Base-by-base conservation (phyloP, 2,329 filamentous ascomycete species). In the Epicoccum sorghinum region DNA sequence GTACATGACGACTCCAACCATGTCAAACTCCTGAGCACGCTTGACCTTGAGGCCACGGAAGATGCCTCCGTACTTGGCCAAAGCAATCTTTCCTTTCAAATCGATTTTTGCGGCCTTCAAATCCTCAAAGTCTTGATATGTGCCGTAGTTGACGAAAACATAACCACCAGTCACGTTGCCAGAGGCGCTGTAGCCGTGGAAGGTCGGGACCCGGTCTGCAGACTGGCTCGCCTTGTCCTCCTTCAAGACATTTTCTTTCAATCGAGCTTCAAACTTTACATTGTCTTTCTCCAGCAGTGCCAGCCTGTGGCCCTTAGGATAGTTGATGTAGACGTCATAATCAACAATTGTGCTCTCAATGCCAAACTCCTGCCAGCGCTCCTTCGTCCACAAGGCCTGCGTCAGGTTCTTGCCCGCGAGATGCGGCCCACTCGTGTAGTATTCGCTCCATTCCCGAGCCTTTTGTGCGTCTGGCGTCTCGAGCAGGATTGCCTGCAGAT, bases 31-130 rank as follows among this genome's bases (percentile, higher is more conserved):
- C 74, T 96, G 89, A 1, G 93, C 93, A 45, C 92, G 86, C 80
- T 96, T 96, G 52, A 97, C 86, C 75, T 97, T 98, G 59, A 98
- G 81, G 0, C 93, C 93, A 48, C 93, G 85, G 79, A 97, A 96
- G 57, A 93, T 87, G 40, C 84, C 82, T 13, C 93, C 93, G 71
- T 98, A 97, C 68, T 89, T 92, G 38, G 85, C 88, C 57, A 98
- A 79, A 1, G 90, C 92, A 62, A 98, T 93, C 76, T 96, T 96
- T 42, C 92, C 93, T 62, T 87, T 73, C 36, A 98, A 78, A 53
- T 83, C 86, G 52, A 97, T 77, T 61, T 91, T 91, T 33, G 90
- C 88, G 35, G 85, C 82, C 38, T 89, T 69, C 12, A 98, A 81
- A 60, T 96, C 91, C 64, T 95, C 89, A 61, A 88, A 98, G 71